Conservation (phyloP, 75 land plant species). For the Picea glauca region DNA sequence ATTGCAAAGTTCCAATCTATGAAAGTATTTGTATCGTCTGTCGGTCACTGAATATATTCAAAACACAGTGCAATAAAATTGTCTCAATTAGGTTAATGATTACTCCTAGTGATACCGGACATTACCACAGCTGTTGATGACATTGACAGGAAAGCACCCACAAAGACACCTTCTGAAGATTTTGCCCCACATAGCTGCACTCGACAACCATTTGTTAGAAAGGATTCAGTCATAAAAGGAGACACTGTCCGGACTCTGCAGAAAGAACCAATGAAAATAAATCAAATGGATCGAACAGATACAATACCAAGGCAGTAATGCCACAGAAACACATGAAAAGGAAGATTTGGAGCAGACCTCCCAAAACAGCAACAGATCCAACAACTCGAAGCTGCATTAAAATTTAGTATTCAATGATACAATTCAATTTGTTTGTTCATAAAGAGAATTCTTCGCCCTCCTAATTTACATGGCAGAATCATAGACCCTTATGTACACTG, state of each 20-base stretch:
- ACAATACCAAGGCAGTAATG: constrained; percentile 75
- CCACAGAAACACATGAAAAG: constrained; percentile 98
- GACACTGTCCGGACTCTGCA: no score
- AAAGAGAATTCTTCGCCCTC: not conserved
- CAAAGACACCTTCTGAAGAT: constrained; percentile 94
- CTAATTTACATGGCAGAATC: not conserved
- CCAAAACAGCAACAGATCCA: constrained; percentile 90
- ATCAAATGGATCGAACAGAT: not conserved
- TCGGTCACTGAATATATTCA: not conserved
- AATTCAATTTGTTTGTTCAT: not conserved
- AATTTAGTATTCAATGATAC: not conserved
- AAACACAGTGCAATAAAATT: not conserved
- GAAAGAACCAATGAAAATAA: not conserved
- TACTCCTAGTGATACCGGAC: not conserved
- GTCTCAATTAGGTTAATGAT: no score
- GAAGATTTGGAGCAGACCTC: constrained; percentile 89
- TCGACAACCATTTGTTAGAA: constrained; percentile 16
- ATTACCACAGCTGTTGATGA: constrained; percentile 99
- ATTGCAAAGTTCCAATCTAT: not conserved
- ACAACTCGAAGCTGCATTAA: constrained; percentile 84
- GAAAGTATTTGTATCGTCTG: not conserved
- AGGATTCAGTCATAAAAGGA: not conserved
- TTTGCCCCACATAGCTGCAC: constrained; percentile 91
- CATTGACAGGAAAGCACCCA: constrained; percentile 98
- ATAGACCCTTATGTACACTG: not conserved